phyloP scores from a whole-genome alignment of 148 eudicot species.

The Persicaria tinctoria region DNA sequence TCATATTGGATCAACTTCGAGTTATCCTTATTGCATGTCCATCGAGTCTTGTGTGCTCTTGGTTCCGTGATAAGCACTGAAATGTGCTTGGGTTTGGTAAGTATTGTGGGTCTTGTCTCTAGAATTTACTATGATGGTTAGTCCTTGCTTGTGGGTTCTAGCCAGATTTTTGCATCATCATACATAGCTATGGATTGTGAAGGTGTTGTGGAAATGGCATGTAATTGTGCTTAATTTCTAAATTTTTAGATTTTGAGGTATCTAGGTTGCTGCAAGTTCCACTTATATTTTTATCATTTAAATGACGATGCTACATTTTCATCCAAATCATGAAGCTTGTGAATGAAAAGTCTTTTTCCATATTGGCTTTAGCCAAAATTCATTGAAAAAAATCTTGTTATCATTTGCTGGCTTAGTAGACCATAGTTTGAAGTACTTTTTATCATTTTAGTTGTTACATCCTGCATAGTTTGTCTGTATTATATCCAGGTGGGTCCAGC shows the following conservation, averaged over 20 bases:
- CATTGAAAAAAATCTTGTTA: not conserved
- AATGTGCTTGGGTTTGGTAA: not conserved
- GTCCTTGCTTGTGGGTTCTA: not conserved
- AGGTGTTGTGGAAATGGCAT: not conserved
- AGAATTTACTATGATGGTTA: not conserved
- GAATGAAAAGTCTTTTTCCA: not conserved
- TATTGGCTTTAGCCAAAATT: not conserved
- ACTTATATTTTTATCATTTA: not conserved
- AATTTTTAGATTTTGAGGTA: not conserved
- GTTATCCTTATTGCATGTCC: not conserved
- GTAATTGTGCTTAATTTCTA: not conserved
- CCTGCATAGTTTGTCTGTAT: not conserved
- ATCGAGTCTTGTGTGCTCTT: not conserved
- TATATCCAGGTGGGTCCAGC: conserved; percentile 57
- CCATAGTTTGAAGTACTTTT: not conserved
- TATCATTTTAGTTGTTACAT: not conserved
- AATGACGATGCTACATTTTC: not conserved
- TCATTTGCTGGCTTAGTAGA: not conserved
- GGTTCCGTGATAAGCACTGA: not conserved
- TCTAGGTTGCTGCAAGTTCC: not conserved
- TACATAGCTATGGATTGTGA: not conserved
- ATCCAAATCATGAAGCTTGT: not conserved
- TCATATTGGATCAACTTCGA: not conserved
- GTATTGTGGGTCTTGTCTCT: not conserved
- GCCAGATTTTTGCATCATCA: not conserved